These are phyloP conservation scores for Termitomyces sp. DNA, from an alignment of 768 basidiomycete genomes.

Conservation along the genomic window DNA sequence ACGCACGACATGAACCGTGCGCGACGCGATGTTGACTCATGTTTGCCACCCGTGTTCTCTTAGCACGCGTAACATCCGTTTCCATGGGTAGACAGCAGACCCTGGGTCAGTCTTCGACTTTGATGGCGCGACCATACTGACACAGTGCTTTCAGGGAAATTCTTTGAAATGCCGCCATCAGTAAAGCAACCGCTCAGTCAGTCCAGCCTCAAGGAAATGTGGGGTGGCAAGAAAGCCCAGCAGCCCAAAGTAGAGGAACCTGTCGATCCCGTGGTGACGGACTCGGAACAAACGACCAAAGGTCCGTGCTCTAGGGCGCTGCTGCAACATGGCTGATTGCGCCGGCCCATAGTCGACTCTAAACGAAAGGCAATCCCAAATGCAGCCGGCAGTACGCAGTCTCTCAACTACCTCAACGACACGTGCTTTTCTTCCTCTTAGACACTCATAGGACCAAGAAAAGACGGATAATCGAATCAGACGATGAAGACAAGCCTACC, in stretches of 20 bases:
- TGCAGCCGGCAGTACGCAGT: slow-evolving; percentile 8
- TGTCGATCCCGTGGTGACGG: slow-evolving; percentile 24
- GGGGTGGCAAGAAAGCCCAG: slow-evolving; percentile 35
- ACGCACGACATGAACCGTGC: slow-evolving; percentile 9
- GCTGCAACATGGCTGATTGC: neutral
- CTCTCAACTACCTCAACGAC: neutral
- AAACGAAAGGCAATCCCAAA: slow-evolving; percentile 30
- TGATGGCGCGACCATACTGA: neutral
- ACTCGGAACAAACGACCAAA: slow-evolving; percentile 17
- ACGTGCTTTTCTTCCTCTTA: slow-evolving; percentile 2
- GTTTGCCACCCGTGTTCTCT: slow-evolving; percentile 36
- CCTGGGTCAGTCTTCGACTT: slow-evolving; percentile 38
- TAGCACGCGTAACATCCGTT: slow-evolving; percentile 19
- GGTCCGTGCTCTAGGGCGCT: slow-evolving; percentile 10
- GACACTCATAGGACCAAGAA: slow-evolving; percentile 40
- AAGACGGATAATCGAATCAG: slow-evolving; percentile 48
- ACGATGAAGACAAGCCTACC: slow-evolving; percentile 37
- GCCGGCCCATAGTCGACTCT: slow-evolving; percentile 26
- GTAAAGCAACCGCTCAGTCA: slow-evolving; percentile 72
- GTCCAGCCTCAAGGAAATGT: slow-evolving; percentile 72
- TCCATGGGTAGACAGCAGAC: slow-evolving; percentile 73
- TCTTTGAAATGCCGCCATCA: slow-evolving; percentile 69
- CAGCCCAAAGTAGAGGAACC: slow-evolving; percentile 16
- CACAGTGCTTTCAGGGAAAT: slow-evolving; percentile 46
- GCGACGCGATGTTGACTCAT: slow-evolving; percentile 41